Base-by-base conservation (phyloP, 1,284 basidiomycete species). In the Volvariella volvacea region DNA sequence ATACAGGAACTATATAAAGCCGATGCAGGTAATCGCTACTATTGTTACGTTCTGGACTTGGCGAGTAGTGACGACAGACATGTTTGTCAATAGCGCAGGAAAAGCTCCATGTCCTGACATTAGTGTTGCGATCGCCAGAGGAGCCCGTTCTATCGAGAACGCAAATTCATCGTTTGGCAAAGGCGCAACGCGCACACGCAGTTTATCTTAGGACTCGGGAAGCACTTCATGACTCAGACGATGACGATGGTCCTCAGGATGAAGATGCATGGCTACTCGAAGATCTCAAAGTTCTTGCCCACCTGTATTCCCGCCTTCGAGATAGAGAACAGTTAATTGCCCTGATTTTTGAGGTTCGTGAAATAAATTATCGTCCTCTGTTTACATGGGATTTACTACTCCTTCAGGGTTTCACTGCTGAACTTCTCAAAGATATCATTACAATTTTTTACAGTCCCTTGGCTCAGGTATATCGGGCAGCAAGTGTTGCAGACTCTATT, bases 371-470 rank as follows among this genome's bases (percentile, higher is more conserved):
- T 17, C 2, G 16, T 14, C 41, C 16, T 39, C 48, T 28, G 22
- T 17, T 6, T 30, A n/a, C 30, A 22, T 40, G 22, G 21, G 19
- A 44, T 39, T 40, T 31, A 16, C 19, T n/a, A 25, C 28, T 31
- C 2, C 36, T 25, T 14, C 2, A 95, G 92, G 93, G 94, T 10
- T 87, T 86, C 33, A 99, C 96, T 0, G 84, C 96, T 2, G 95
- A 98, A 40, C 69, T 99, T 32, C 71, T 99, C 55, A 98, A 95
- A 65, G 96, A 99, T 61, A 98, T 99, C 50, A 93, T 99, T 55
- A 98, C 96, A 9, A 99, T 99, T 50, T 99, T 99, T 65, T 99
- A 99, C 64, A 71, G 94, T 1, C 96, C 96, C 1, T 73, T 99
- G n/a, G 96, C 96, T 0, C 91, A 95, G 56, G 96, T 99, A 1